Evolutionary conservation across 192 early-diverging fungal species (phyloP).

Genomic region (Linnemannia hyalina): DNA sequence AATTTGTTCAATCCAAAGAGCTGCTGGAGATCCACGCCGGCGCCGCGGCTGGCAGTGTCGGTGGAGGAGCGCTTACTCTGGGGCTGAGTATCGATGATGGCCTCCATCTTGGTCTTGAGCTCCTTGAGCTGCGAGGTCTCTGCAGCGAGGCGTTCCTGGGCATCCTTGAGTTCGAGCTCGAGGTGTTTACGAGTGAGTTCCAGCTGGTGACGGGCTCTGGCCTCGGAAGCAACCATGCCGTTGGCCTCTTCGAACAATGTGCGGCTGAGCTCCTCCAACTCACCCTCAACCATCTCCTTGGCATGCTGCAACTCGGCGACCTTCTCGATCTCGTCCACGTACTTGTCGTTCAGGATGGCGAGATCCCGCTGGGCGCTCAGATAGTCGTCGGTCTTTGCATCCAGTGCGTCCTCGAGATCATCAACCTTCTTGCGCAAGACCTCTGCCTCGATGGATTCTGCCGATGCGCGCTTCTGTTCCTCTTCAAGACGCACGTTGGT

Average conservation of each 20-base stretch:
- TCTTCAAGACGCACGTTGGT: conserved; percentile 68
- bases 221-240: conserved; percentile 89
- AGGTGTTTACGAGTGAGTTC: conserved; percentile 70
- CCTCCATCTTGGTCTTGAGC: conserved; percentile 83
- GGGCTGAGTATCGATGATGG: conserved; percentile 61
- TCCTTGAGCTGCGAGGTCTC: conserved; percentile 91
- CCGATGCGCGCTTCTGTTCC: conserved; percentile 69
- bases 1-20: conserved; percentile 57
- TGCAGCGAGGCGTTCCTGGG: conserved; percentile 72
- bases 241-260: conserved; percentile 97
- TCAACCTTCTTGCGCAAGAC: conserved; percentile 69
- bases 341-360: conserved; percentile 82
- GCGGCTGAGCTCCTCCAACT: conserved; percentile 93
- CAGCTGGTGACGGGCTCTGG: conserved; percentile 68
- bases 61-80: conserved; percentile 57
- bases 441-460: conserved; percentile 72
- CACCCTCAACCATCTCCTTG: conserved; percentile 93
- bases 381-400: conserved; percentile 81
- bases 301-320: conserved; percentile 91
- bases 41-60: conserved; percentile 41
- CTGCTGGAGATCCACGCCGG: conserved; percentile 49
- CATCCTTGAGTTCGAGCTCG: conserved; percentile 77
- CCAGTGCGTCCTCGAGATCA: conserved; percentile 77
- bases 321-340: conserved; percentile 88
- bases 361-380: conserved; percentile 76